A percentile compares a stretch with the other conserved stretches of the same genome.
These are phyloP conservation scores for Phytophthora hybrid DNA, from an alignment of 352 stramenopile species.

Conservation along the genomic window DNA sequence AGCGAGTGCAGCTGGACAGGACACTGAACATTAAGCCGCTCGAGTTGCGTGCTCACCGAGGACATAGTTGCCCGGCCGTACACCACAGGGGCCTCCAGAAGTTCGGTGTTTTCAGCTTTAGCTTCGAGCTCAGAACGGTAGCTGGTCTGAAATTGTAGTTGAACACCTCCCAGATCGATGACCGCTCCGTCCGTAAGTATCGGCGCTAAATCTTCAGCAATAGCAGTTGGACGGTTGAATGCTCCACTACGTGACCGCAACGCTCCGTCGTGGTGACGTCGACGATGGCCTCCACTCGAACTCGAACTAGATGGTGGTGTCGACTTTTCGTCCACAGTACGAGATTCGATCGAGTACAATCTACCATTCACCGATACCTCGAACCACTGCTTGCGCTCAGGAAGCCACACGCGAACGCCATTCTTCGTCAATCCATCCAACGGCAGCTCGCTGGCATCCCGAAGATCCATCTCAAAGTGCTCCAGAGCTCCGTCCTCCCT, in stretches of 20 bases:
- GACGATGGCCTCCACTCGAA: constrained; percentile 16
- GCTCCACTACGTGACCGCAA: constrained; percentile 56
- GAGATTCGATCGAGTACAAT: constrained; percentile 72
- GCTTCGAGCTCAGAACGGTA: constrained; percentile 38
- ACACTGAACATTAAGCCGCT: constrained; percentile 78
- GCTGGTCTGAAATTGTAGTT: constrained; percentile 76
- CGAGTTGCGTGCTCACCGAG: constrained; percentile 71
- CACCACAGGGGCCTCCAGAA: constrained; percentile 42
- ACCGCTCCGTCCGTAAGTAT: constrained; percentile 76
- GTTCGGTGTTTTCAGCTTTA: constrained; percentile 33
- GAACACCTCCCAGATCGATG: constrained; percentile 80
- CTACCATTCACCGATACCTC: constrained; percentile 85
- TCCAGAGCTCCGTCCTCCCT: constrained; percentile 42
- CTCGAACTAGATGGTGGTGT: constrained; percentile 8
- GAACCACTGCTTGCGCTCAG: constrained; percentile 76
- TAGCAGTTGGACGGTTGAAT: constrained; percentile 69
- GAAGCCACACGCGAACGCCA: constrained; percentile 80
- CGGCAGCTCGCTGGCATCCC: constrained; percentile 48
- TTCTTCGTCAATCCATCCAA: constrained; percentile 87
- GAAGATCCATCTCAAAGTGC: constrained; percentile 54
- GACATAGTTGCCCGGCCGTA: constrained; percentile 44
- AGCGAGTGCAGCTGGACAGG: constrained; percentile 79
- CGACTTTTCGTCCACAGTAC: constrained; percentile 24
- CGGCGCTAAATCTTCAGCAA: constrained; percentile 44
- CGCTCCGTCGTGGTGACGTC: constrained; percentile 20